Conservation (phyloP, 352 stramenopile species). For the Pythium coloratum region DNA sequence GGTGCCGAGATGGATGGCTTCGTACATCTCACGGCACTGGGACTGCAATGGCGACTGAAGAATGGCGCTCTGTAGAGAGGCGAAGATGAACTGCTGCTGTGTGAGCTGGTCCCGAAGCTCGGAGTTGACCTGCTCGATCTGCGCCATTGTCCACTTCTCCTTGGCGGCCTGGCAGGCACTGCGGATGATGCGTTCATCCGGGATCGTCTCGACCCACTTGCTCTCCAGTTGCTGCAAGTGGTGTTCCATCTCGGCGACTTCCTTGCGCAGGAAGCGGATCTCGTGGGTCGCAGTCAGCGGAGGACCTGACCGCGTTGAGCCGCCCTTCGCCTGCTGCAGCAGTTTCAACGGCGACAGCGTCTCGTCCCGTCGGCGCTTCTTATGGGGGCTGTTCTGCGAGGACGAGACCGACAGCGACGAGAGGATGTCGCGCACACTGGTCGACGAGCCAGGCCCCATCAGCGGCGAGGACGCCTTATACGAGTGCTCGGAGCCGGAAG, state of each 20-base stretch:
- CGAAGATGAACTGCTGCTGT: conserved; percentile 66
- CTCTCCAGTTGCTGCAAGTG: conserved; percentile 39
- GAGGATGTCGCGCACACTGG: conserved; percentile 20
- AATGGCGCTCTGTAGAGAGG: conserved; percentile 54
- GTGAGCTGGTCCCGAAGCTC: conserved; percentile 56
- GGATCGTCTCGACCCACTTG: conserved; percentile 48
- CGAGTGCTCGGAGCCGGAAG: conserved; percentile 17
- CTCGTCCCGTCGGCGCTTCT: conserved; percentile 23
- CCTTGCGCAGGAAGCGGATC: conserved; percentile 45
- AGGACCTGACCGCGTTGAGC: conserved; percentile 1
- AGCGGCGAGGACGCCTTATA: conserved; percentile 12
- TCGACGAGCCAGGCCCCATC: background rate
- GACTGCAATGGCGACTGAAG: conserved; percentile 53
- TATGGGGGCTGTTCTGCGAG: conserved; percentile 8
- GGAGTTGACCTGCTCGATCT: conserved; percentile 52
- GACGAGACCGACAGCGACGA: conserved; percentile 19
- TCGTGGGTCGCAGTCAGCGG: conserved; percentile 40
- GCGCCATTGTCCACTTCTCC: conserved; percentile 48
- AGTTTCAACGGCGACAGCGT: conserved; percentile 17
- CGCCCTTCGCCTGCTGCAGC: conserved; percentile 20
- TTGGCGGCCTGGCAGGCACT: conserved; percentile 49
- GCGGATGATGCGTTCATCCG: conserved; percentile 33
- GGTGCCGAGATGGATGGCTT: conserved; percentile 44
- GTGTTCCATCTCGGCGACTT: conserved; percentile 42
- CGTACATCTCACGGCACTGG: conserved; percentile 50